Percentiles rank a stretch among this genome's conserved stretches.
Conservation (phyloP, 208 protist species). For the Porcisia hertigi region DNA sequence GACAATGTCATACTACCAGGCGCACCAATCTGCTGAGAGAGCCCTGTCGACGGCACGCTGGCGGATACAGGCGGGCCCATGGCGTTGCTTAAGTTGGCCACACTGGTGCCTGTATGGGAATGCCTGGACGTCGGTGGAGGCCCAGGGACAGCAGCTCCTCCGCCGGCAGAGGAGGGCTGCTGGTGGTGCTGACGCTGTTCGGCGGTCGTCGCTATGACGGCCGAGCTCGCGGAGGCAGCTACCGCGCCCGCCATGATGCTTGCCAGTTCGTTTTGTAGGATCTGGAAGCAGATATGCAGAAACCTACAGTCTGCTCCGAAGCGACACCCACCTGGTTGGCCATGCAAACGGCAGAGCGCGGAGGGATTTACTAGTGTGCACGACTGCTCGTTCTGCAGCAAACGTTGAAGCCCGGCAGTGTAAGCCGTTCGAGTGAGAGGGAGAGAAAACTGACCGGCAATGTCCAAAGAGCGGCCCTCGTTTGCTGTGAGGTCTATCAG, state of each 20-base stretch:
- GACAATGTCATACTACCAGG: too few relatives aligned
- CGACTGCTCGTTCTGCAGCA: slow-evolving; percentile 42
- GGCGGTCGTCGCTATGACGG: background rate
- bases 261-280: slow-evolving; percentile 34
- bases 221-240: background rate
- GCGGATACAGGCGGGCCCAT: too few relatives aligned
- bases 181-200: too few relatives aligned
- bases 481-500: slow-evolving; percentile 22
- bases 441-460: slow-evolving; percentile 32
- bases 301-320: slow-evolving; percentile 86
- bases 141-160: too few relatives aligned
- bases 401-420: slow-evolving; percentile 55
- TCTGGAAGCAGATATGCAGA: slow-evolving; percentile 74
- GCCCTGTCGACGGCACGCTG: too few relatives aligned
- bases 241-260: slow-evolving; percentile 26
- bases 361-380: slow-evolving; percentile 18
- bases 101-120: too few relatives aligned
- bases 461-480: slow-evolving; percentile 27
- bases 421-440: slow-evolving; percentile 58
- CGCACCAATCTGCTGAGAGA: too few relatives aligned
- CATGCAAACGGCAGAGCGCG: slow-evolving; percentile 68
- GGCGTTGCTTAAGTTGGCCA: too few relatives aligned
- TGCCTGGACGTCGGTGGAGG: too few relatives aligned
- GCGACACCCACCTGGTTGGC: slow-evolving; percentile 56
- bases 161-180: too few relatives aligned